These are phyloP conservation scores for Tilletiopsis washingtonensis DNA, from an alignment of 1,284 basidiomycete genomes.

Conservation along the genomic window DNA sequence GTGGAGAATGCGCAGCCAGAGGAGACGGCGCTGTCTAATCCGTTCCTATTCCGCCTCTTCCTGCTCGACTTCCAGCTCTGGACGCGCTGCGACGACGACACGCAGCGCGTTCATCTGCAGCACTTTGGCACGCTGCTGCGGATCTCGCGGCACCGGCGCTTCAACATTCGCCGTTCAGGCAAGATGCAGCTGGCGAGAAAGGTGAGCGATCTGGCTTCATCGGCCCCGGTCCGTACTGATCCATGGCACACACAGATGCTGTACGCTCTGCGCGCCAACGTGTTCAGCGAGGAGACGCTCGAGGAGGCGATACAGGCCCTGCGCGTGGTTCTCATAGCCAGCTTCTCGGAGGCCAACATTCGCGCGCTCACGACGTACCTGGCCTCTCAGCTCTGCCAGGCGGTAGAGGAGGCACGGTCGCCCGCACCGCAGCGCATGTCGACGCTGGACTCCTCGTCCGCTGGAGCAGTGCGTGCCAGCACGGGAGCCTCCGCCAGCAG, in stretches of 20 bases:
- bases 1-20: constrained; percentile 51
- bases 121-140: constrained; percentile 70
- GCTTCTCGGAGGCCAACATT: constrained; percentile 65
- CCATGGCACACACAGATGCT: too few species aligned
- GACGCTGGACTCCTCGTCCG: background rate
- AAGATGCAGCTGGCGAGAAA: constrained; percentile 60
- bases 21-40: constrained; percentile 60
- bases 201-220: constrained; percentile 6
- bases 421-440: background rate
- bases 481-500: constrained; percentile 8
- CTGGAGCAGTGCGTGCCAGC: too few species aligned
- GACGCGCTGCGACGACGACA: constrained; percentile 61
- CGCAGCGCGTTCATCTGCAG: constrained; percentile 66
- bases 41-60: constrained; percentile 70
- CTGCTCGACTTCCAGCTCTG: constrained; percentile 86
- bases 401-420: background rate
- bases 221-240: background rate
- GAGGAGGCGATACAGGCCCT: constrained; percentile 12
- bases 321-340: constrained; percentile 48
- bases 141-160: constrained; percentile 55
- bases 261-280: constrained; percentile 63
- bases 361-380: constrained; percentile 78
- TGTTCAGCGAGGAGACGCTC: constrained; percentile 3
- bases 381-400: constrained; percentile 69
- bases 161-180: constrained; percentile 33